Evolutionary conservation across 2,329 filamentous ascomycete genomes (phyloP), one percentile per base, ranked within the genome.

Genomic region (Truncatella angustata): DNA sequence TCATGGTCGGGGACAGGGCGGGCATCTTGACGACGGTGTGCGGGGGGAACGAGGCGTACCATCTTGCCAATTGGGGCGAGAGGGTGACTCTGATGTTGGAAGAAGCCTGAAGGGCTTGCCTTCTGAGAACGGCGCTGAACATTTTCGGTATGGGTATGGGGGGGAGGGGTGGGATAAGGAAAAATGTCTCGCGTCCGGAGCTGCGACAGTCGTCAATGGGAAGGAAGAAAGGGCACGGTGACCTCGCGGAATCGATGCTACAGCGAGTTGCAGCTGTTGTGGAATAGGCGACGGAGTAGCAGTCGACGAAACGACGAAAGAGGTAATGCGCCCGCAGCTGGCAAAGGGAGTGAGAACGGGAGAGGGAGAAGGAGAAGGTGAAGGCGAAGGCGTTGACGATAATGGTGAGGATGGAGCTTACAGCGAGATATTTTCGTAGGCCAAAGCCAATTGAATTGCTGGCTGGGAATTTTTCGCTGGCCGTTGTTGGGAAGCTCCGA

Each of bases 11-110:
- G 58, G 94, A 99, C 66, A 99, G 82, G 54, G 94, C 94, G 60
- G 94, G 94, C 94, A 99, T 99, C 80, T 85, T 94, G 78, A 99
- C 87, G 73, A 99, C 80, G 63, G 89, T 93, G 78, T 99, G 94
- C 62, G 91, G 85, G 61, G 94, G 95, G 79, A 90, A 97, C 46
- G 93, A 95, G 62, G 81, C 94, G 78, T 81, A 84, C 73, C 76
- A 82, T 76, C 84, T 78, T 72, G 82, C 76, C 57, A 85, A 39
- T 35, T 52, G 74, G 64, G 77, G 78, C 59, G 77, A 76, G 51
- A 75, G 68, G 63, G 39, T 51, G 36, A 26, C 35, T 42, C 79
- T 73, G 59, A 72, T 73, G 66, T 79, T 75, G 66, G 80, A 71
- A 63, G 76, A 69, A 62, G 73, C 71, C 61, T 79, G 74, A 67